Evolutionary conservation across 495 filamentous ascomycete genomes (phyloP).

Genomic region (Aspergillus haitiensis): DNA sequence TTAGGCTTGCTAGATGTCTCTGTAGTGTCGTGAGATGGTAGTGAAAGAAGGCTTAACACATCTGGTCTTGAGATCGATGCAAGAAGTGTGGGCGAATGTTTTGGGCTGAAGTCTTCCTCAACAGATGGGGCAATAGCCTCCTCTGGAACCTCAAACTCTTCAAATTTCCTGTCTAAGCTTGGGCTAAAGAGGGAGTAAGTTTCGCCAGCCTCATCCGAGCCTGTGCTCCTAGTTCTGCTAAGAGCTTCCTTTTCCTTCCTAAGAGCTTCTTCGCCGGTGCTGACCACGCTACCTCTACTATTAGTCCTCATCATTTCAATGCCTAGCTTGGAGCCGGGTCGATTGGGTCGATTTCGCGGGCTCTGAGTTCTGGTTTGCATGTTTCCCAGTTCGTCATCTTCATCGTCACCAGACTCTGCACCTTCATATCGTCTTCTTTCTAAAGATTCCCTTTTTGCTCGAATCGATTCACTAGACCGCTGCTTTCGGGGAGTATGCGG

Average conservation of each 20-base stretch:
- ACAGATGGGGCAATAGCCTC: constrained; percentile 33
- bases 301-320: constrained; percentile 97
- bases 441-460: constrained; percentile 71
- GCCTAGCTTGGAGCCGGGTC: constrained; percentile 77
- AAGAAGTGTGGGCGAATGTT: constrained; percentile 23
- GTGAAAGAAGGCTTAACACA: constrained; percentile 5
- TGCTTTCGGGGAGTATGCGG: constrained; percentile 58
- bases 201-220: constrained; percentile 28
- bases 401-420: constrained; percentile 85
- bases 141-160: constrained; percentile 43
- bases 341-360: constrained; percentile 50
- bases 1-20: constrained; percentile 28
- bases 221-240: constrained; percentile 27
- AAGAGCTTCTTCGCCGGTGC: constrained; percentile 46
- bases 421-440: constrained; percentile 75
- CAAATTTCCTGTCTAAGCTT: constrained; percentile 37
- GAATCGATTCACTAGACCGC: constrained; percentile 75
- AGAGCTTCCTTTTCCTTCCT: constrained; percentile 41
- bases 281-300: constrained; percentile 80
- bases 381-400: constrained; percentile 83
- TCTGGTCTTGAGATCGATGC: constrained; percentile 12
- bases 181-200: constrained; percentile 29
- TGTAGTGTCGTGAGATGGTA: constrained; percentile 26
- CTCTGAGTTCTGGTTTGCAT: constrained; percentile 57
- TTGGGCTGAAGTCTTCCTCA: constrained; percentile 33